These are phyloP conservation scores for Aspergillus leporis DNA, from an alignment of 495 filamentous ascomycete genomes.

Conservation along the genomic window DNA sequence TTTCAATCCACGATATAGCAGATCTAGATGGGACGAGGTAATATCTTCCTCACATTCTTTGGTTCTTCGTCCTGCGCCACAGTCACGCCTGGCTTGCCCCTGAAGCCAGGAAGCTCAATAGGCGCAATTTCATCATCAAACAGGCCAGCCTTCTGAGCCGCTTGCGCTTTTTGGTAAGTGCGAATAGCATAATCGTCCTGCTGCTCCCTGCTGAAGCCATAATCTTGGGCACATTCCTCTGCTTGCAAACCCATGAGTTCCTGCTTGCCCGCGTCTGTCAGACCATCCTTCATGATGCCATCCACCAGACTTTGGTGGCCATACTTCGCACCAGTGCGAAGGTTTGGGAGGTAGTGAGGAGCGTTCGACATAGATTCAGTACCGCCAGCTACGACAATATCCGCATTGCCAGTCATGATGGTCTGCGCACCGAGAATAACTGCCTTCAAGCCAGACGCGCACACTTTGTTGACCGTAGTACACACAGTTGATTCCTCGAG, in stretches of 20 bases:
- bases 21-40: not conserved
- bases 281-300: slow-evolving; percentile 86
- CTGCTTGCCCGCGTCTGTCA: slow-evolving; percentile 84
- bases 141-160: slow-evolving; percentile 72
- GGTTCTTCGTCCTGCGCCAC: slow-evolving; percentile 91
- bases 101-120: slow-evolving; percentile 80
- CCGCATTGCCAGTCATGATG: slow-evolving; percentile 91
- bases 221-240: slow-evolving; percentile 87
- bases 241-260: slow-evolving; percentile 92
- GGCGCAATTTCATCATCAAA: slow-evolving; percentile 88
- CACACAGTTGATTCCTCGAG: slow-evolving; percentile 74
- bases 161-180: slow-evolving; percentile 87
- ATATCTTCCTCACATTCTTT: slow-evolving; percentile 64
- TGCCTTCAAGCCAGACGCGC: slow-evolving; percentile 90
- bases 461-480: slow-evolving; percentile 98
- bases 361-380: slow-evolving; percentile 97
- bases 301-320: slow-evolving; percentile 85
- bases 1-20: not conserved
- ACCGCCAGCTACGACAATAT: slow-evolving; percentile 87
- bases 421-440: slow-evolving; percentile 94
- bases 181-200: slow-evolving; percentile 94
- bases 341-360: slow-evolving; percentile 89
- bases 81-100: slow-evolving; percentile 82
- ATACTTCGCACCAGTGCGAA: slow-evolving; percentile 85
- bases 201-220: slow-evolving; percentile 74